Evolutionary conservation across 306 rosid genomes (phyloP), one percentile per base, ranked within the genome.

Genomic region (Fragaria vesca): DNA sequence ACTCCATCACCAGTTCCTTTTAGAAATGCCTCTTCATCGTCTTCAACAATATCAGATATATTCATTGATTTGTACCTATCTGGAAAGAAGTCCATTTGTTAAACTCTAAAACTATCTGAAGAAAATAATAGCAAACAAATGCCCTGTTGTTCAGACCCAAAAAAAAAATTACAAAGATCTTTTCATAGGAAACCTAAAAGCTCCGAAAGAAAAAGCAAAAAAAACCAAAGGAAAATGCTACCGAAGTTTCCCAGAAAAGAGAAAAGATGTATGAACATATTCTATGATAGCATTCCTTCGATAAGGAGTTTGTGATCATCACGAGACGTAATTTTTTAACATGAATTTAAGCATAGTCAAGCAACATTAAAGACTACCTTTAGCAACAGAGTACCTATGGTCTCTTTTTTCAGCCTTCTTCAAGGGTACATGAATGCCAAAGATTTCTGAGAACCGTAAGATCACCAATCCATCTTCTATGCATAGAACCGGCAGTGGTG

Each of bases 401-500:
- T 88, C 97, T 86, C 90, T 89, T 93, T 81, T 92, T 82, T 93
- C 97, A 61, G 87, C 89, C 83, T 91, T 94, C 84, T 88, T 93
- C 69, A 86, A 69, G 73, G 94, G 91, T 81, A 87, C 88, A 26
- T 87, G 90, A 88, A 91, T 87, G 66, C 97, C 93, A 83, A 94
- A 94, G 81, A 94, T 92, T 81, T 94, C 97, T 58, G 98, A 94
- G 88, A 94, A 94, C 70, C 93, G 89, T 78, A 94, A 89, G 72
- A 94, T 89, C 55, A 73, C 87, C 89, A 77, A 77, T 79, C 97
- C 98, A 86, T 92, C 93, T 82, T 94, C 98, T 62, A 90, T 82
- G 83, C 89, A 94, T 81, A 94, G 86, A 83, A 94, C 87, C 13
- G 98, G 98, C 79, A 94, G 81, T 1, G 95, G 90, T 8, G 89